A percentile compares a stretch with the other conserved stretches of the same genome.
These are phyloP conservation scores for Rugosomyces carneus DNA, from an alignment of 1,284 basidiomycete genomes.

Conservation along the genomic window DNA sequence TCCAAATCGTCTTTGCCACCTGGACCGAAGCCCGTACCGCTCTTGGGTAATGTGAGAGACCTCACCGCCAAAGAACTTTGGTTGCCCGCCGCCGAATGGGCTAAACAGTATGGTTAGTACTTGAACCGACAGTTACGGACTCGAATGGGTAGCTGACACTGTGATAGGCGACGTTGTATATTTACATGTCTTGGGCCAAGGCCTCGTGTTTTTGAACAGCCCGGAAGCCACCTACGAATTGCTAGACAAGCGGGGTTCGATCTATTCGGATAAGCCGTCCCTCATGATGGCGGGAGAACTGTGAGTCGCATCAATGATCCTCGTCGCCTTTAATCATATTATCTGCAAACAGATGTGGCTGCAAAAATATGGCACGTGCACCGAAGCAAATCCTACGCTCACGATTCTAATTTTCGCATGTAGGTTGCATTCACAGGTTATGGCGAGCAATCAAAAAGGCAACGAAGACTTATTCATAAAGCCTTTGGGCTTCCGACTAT, in stretches of 20 bases:
- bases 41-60: conserved; percentile 58
- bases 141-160: too few species aligned
- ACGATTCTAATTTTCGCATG: conserved; percentile 4
- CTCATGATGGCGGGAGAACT: conserved; percentile 63
- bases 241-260: conserved; percentile 58
- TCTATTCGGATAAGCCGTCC: conserved; percentile 67
- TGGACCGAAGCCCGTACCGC: conserved; percentile 58
- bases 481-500: conserved; percentile 51
- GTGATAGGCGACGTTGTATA: conserved; percentile 62
- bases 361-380: conserved; percentile 55
- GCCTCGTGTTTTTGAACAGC: conserved; percentile 59
- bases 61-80: conserved; percentile 53
- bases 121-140: too few species aligned
- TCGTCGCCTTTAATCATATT: conserved; percentile 6
- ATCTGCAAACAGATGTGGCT: conserved; percentile 43
- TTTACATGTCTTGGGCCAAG: conserved; percentile 59
- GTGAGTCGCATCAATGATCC: conserved; percentile 20
- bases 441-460: conserved; percentile 54
- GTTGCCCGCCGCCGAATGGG: conserved; percentile 44
- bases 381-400: neutral
- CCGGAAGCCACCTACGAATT: conserved; percentile 53
- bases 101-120: conserved; percentile 41
- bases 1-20: conserved; percentile 44
- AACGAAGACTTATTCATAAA: conserved; percentile 57
- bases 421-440: conserved; percentile 65